Evolutionary conservation across 2,329 filamentous ascomycete genomes (phyloP), one percentile per base, ranked within the genome.

Genomic region (Dryadomyces quercivorus): DNA sequence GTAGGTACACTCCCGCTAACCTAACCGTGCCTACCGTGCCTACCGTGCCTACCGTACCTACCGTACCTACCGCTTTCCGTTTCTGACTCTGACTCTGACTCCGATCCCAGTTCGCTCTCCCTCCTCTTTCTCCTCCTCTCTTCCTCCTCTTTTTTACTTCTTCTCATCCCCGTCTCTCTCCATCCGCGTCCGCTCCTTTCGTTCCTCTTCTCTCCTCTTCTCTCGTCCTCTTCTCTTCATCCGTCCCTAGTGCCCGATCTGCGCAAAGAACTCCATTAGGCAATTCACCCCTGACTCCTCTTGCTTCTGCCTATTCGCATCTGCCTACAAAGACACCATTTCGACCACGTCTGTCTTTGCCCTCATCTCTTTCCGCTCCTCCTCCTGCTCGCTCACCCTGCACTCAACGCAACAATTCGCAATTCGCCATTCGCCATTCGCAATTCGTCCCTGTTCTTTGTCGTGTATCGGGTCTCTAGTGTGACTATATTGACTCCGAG

Each of bases 111-210:
- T 60, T 57, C 53, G 53, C 59, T 53, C 61, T 57, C 42, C 61
- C 61, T 62, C 55, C 44, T 63, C 62, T 62, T 61, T 64, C 58
- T 55, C 57, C 58, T 65, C 40, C 44, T 66, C 62, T 63, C 61
- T 63, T 62, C 59, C 61, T 63, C 61, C 63, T 62, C 59, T 20
- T 34, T 44, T 38, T 60, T 58, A 56, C 56, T 54, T 56, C 58
- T 26, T 43, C 43, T 47, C 53, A n/a, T 54, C 48, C 40, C 22
- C 48, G 34, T 55, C 61, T 60, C 56, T 53, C 57, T 31, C 9
- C 15, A 40, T n/a, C 21, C 48, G 34, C 49, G 10, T 51, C 48
- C 43, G 34, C 20, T 47, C 49, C 34, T 58, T 55, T 56, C 54
- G 40, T 21, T 46, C 58, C 54, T 55, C 52, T 22, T 16, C 40